Evolutionary conservation across 1,139 yeast species (phyloP).

Genomic region (Saccharomyces hybrid): DNA sequence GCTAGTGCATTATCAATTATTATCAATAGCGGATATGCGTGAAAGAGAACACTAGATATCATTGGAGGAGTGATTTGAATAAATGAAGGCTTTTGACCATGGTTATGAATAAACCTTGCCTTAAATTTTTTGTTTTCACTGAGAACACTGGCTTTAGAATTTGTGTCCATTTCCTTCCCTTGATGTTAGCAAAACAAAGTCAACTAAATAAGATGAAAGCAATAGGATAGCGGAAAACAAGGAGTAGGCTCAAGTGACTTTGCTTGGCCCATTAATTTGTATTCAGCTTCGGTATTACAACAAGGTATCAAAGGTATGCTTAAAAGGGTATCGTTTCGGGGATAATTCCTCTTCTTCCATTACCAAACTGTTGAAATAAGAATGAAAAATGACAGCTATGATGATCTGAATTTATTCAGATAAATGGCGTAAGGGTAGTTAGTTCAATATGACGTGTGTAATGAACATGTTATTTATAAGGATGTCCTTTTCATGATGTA

Average conservation of each 20-base stretch:
- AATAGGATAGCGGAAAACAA: no score
- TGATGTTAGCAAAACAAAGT: neutral
- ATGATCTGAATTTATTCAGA: neutral
- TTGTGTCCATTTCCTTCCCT: neutral
- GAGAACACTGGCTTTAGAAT: neutral
- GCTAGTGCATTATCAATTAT: slow-evolving; percentile 13
- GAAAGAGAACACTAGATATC: slow-evolving; percentile 4
- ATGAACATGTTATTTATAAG: no score
- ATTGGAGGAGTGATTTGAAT: slow-evolving; percentile 11
- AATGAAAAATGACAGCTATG: neutral
- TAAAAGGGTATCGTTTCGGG: neutral
- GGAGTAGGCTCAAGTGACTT: neutral
- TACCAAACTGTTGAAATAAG: neutral
- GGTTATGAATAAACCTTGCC: slow-evolving; percentile 20
- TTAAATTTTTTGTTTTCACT: slow-evolving; percentile 1
- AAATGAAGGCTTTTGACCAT: slow-evolving; percentile 21
- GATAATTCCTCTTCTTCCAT: neutral
- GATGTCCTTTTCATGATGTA: neutral
- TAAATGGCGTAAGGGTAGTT: neutral
- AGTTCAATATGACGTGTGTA: neutral
- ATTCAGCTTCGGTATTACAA: neutral
- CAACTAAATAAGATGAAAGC: neutral
- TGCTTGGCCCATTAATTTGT: neutral
- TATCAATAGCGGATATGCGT: slow-evolving; percentile 14
- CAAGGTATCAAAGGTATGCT: neutral